Base-by-base conservation (phyloP, 179 eudicot species). In the Gypsophila paniculata region DNA sequence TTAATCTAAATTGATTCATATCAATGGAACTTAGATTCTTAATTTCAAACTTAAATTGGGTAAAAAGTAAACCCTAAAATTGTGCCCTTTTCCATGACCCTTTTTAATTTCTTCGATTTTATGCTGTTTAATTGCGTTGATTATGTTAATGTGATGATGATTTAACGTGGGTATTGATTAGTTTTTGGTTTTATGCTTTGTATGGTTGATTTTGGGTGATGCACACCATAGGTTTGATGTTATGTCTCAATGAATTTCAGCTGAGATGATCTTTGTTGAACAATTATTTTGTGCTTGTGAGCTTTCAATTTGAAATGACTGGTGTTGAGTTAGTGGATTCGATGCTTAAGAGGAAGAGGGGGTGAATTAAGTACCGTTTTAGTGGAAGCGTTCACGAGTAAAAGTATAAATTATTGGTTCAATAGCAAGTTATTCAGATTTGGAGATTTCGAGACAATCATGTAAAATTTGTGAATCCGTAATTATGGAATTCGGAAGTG, bases 161-260 rank as follows among this genome's bases (percentile, higher is more conserved):
- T 72, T 18, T 6, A 22, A 58, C 18, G 53, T 63, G 66, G 61
- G 71, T 42, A 26, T 60, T 21, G 42, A 53, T 15, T 6, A 26
- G 14, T 3, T 2, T 10, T n/a, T 29, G 1, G 29, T 13, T 8
- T 17, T 25, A 3, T 23, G 23, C 23, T 8, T 25, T 25, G 11
- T 25, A 29, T 57, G 23, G 52, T 55, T 21, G 48, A 21, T 23
- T 64, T 2, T 34, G 68, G 19, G 39, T 69, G 62, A 52, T 68
- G 18, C 71, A 12, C 62, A 49, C 62, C 60, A 69, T 22, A 44
- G 73, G 77, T 73, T 62, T 34, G 76, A 72, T 66, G 7, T 2
- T 58, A 58, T 72, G 72, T 34, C 58, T 34, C 29, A 34, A 0
- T 11, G 64, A 53, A 75, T 15, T 22, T 8, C 49, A 6, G 9